A percentile compares a stretch with the other conserved stretches of the same genome.
phyloP scores from a whole-genome alignment of 257 asterid genomes.

The Solanum chiquidenum region DNA sequence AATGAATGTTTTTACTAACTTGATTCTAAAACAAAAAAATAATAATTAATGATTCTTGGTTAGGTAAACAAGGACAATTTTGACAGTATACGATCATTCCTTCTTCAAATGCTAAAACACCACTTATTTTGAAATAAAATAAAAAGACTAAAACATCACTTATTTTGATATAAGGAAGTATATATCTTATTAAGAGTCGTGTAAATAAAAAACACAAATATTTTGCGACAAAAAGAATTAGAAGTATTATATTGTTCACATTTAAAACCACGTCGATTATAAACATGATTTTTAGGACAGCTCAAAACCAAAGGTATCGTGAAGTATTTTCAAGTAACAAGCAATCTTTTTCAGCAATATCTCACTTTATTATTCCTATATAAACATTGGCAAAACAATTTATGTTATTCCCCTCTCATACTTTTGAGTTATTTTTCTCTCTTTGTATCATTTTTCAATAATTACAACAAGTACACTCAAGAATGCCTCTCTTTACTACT shows the following conservation, averaged over 20 bases:
- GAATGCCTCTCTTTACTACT: constrained; percentile 25
- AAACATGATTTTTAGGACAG: constrained; percentile 3
- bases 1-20: neutral
- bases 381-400: constrained; percentile 1
- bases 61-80: neutral
- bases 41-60: neutral
- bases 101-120: neutral
- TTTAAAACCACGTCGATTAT: neutral
- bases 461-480: constrained; percentile 1
- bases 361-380: constrained; percentile 23
- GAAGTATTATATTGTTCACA: neutral
- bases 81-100: neutral
- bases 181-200: neutral
- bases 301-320: constrained; percentile 8
- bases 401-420: neutral
- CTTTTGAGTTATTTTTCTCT: neutral
- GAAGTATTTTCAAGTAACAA: neutral
- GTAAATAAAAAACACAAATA: neutral
- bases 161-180: neutral
- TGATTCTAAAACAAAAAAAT: neutral
- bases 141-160: neutral
- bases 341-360: neutral
- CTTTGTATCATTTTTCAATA: neutral
- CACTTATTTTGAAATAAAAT: neutral
- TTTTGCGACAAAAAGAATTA: neutral